phyloP scores from a whole-genome alignment of 2,329 filamentous ascomycete species.

The Epichloe gansuensis region DNA sequence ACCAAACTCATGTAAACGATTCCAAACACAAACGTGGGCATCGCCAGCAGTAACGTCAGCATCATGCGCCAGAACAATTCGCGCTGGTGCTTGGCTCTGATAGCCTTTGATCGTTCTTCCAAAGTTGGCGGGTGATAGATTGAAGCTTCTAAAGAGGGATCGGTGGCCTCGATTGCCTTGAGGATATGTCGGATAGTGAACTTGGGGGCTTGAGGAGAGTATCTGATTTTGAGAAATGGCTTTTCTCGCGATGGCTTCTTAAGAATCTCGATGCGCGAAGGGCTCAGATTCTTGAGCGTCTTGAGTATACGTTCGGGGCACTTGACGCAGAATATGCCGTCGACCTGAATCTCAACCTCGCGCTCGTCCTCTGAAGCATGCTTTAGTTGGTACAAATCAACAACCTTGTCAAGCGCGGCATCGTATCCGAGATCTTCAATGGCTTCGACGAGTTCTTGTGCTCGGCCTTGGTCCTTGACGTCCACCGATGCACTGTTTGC shows the following conservation, averaged over 20 bases:
- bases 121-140: constrained; percentile 73
- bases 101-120: constrained; percentile 65
- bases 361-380: constrained; percentile 26
- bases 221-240: constrained; percentile 59
- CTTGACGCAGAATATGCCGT: constrained; percentile 64
- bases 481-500: constrained; percentile 54
- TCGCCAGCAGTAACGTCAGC: constrained; percentile 55
- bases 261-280: constrained; percentile 38
- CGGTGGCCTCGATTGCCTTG: constrained; percentile 49
- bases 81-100: constrained; percentile 58
- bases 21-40: constrained; percentile 78
- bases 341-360: constrained; percentile 51
- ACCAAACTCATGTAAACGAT: constrained; percentile 86
- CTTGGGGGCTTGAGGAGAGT: constrained; percentile 52
- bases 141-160: constrained; percentile 52
- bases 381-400: constrained; percentile 30
- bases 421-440: constrained; percentile 57
- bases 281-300: constrained; percentile 40
- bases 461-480: constrained; percentile 28
- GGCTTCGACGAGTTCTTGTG: constrained; percentile 27
- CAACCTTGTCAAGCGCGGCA: constrained; percentile 41
- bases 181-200: constrained; percentile 71
- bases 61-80: constrained; percentile 59
- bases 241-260: constrained; percentile 43
- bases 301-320: constrained; percentile 49